Evolutionary conservation across 352 stramenopile genomes (phyloP).

Genomic region (Phytophthora lateralis): DNA sequence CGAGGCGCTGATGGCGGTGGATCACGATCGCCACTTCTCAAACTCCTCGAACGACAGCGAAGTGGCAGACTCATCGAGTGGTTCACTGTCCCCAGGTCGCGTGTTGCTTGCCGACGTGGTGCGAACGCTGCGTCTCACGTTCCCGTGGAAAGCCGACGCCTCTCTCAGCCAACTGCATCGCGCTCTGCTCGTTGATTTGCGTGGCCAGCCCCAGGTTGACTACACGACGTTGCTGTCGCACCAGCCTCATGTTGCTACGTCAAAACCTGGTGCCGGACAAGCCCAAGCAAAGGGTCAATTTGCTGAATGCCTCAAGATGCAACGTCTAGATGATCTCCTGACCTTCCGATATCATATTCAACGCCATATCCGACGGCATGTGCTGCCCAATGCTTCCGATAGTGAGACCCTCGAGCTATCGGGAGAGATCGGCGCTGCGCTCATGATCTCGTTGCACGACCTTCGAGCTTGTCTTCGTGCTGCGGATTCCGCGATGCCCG

Average conservation of each 20-base stretch:
- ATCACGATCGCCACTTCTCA: conserved; percentile 52
- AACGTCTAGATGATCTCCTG: conserved; percentile 72
- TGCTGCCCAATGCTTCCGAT: conserved; percentile 7
- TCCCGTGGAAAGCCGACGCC: conserved; percentile 67
- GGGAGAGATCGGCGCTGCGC: background rate
- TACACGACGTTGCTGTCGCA: conserved; percentile 44
- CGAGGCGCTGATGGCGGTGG: conserved; percentile 50
- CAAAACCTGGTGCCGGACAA: conserved; percentile 3
- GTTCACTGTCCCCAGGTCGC: conserved; percentile 16
- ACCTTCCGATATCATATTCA: conserved; percentile 52
- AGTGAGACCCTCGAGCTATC: conserved; percentile 1
- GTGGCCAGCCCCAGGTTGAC: conserved; percentile 43
- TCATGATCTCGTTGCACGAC: conserved; percentile 56
- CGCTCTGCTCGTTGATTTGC: conserved; percentile 50
- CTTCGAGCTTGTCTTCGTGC: conserved; percentile 50
- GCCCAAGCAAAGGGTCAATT: conserved; percentile 22
- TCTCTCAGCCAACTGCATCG: conserved; percentile 50
- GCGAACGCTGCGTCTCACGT: conserved; percentile 47
- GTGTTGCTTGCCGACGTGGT: conserved; percentile 56
- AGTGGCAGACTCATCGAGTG: background rate
- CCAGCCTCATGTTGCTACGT: conserved; percentile 6
- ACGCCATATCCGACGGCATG: conserved; percentile 30
- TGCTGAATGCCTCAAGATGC: conserved; percentile 50
- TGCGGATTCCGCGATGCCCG: conserved; percentile 57
- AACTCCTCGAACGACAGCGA: conserved; percentile 1